These are phyloP conservation scores for Xylariaceae sp. DNA, from an alignment of 2,329 filamentous ascomycete species.

Conservation along the genomic window DNA sequence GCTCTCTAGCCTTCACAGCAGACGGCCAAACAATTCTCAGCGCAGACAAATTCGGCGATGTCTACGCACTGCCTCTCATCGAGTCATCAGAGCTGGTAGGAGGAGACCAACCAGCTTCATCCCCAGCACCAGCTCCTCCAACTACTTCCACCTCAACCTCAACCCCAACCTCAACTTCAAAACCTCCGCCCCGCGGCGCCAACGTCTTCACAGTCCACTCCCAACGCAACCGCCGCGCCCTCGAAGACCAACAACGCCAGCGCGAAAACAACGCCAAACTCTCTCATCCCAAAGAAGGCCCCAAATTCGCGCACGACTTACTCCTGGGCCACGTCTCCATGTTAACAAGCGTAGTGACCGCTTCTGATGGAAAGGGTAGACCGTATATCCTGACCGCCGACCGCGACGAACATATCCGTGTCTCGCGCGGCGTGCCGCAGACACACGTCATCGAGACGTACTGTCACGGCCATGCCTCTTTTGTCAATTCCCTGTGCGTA, in stretches of 20 bases:
- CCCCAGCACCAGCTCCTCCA: conserved; percentile 1
- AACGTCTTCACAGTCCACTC: conserved; percentile 60
- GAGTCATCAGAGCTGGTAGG: conserved; percentile 1
- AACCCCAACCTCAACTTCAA: conserved; percentile 19
- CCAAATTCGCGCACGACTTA: conserved; percentile 66
- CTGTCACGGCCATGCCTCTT: conserved; percentile 82
- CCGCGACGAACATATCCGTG: conserved; percentile 70
- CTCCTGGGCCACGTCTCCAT: conserved; percentile 93
- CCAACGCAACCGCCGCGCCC: conserved; percentile 54
- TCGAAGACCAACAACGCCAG: conserved; percentile 50
- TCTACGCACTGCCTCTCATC: conserved; percentile 78
- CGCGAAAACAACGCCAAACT: conserved; percentile 22
- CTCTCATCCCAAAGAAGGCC: conserved; percentile 33
- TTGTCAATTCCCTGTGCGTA: conserved; percentile 71
- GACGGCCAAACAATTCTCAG: conserved; percentile 69
- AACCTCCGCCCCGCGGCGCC: conserved; percentile 37
- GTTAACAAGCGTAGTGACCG: conserved; percentile 68
- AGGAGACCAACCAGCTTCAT: not conserved
- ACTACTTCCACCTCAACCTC: conserved; percentile 10
- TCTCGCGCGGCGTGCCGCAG: conserved; percentile 76
- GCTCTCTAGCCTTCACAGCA: conserved; percentile 63
- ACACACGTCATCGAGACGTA: conserved; percentile 83
- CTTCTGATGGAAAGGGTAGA: conserved; percentile 35
- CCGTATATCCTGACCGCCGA: conserved; percentile 52
- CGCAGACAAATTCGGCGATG: conserved; percentile 95